These are phyloP conservation scores for Austroboletus eburneus DNA, from an alignment of 768 basidiomycete genomes.

Conservation along the genomic window DNA sequence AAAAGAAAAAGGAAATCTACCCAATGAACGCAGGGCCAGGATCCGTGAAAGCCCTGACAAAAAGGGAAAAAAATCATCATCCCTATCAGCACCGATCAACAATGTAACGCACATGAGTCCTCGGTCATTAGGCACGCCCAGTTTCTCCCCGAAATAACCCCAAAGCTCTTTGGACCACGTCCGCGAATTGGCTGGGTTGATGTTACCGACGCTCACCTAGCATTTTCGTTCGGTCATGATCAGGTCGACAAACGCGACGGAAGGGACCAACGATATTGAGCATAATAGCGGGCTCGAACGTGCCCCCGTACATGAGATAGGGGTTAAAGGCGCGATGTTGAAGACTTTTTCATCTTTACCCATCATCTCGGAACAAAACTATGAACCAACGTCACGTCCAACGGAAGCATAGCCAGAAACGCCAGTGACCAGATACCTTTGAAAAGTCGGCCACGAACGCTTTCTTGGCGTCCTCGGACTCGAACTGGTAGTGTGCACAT, in stretches of 20 bases:
- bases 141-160: constrained; percentile 48
- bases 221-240: too few relatives aligned
- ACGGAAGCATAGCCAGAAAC: neutral
- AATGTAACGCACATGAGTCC: constrained; percentile 51
- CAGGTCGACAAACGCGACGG: neutral
- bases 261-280: constrained; percentile 50
- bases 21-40: constrained; percentile 23
- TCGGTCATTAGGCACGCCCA: constrained; percentile 47
- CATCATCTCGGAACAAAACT: constrained; percentile 53
- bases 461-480: constrained; percentile 28
- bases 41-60: constrained; percentile 24
- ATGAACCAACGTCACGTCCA: neutral
- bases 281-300: constrained; percentile 62
- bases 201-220: constrained; percentile 58
- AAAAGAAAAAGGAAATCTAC: constrained; percentile 10
- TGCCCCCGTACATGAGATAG: constrained; percentile 54
- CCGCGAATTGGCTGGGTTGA: constrained; percentile 43
- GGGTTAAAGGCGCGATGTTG: constrained; percentile 54
- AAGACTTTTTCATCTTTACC: constrained; percentile 54
- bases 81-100: neutral
- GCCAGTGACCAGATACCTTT: constrained; percentile 38
- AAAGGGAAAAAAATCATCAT: too few relatives aligned
- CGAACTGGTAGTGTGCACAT: too few relatives aligned
- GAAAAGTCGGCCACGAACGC: constrained; percentile 49
- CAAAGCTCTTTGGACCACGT: constrained; percentile 54